phyloP scores from a whole-genome alignment of 2,329 filamentous ascomycete species.

The Trichoderma endophyticum region DNA sequence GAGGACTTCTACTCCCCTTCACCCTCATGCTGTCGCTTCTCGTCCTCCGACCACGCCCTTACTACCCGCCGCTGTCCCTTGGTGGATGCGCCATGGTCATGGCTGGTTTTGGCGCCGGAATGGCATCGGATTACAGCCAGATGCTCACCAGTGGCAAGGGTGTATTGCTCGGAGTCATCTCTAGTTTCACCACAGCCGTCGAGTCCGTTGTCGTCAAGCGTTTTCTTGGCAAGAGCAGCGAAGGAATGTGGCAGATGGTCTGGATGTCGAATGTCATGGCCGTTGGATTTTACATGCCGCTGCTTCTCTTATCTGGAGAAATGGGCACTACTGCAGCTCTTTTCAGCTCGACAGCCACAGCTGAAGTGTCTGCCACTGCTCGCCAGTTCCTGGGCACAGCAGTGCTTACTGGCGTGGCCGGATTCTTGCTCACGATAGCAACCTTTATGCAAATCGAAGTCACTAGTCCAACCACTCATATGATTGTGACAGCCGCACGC shows the following conservation, averaged over 20 bases:
- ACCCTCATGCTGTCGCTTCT: slow-evolving; percentile 1
- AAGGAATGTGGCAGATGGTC: slow-evolving; percentile 16
- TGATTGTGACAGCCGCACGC: slow-evolving; percentile 14
- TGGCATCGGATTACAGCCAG: slow-evolving; percentile 11
- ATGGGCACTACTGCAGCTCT: not conserved
- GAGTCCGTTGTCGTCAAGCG: slow-evolving; percentile 11
- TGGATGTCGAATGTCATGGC: slow-evolving; percentile 17
- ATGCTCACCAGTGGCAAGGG: slow-evolving; percentile 13
- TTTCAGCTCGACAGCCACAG: not conserved
- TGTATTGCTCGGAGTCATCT: slow-evolving; percentile 7
- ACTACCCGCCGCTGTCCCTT: slow-evolving; percentile 2
- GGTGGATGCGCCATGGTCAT: slow-evolving; percentile 7
- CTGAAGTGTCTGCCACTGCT: not conserved
- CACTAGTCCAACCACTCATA: slow-evolving; percentile 13
- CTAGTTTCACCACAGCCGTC: slow-evolving; percentile 10
- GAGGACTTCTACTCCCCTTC: slow-evolving; percentile 3
- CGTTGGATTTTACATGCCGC: not conserved
- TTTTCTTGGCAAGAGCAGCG: slow-evolving; percentile 6
- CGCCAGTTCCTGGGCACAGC: slow-evolving; percentile 5
- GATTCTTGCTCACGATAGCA: slow-evolving; percentile 8
- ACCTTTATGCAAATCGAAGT: slow-evolving; percentile 13
- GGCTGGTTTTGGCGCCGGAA: slow-evolving; percentile 12
- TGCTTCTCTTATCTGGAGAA: not conserved
- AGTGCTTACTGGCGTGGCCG: slow-evolving; percentile 5
- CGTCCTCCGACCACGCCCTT: slow-evolving; percentile 10